These are phyloP conservation scores for Stagonosporopsis rhizophila DNA, from an alignment of 2,329 filamentous ascomycete genomes.

Conservation along the genomic window DNA sequence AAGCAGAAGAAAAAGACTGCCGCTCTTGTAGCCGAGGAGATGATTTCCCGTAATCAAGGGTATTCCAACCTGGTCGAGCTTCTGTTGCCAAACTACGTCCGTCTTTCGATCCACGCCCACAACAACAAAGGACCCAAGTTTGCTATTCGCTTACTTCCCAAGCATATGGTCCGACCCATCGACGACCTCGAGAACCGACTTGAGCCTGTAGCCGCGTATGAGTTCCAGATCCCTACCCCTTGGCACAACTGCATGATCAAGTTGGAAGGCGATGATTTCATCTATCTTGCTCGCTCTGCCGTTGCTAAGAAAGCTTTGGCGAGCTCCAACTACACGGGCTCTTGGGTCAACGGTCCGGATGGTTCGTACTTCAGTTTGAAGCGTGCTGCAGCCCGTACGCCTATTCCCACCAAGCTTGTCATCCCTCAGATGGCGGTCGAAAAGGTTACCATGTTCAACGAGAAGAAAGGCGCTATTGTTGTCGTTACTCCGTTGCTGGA, in stretches of 20 bases:
- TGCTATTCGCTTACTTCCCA: constrained; percentile 51
- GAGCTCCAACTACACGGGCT: constrained; percentile 30
- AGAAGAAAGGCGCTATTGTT: constrained; percentile 31
- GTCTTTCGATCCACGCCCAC: constrained; percentile 59
- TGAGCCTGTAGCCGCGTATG: constrained; percentile 35
- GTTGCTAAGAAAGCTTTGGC: constrained; percentile 35
- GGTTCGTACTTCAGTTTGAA: constrained; percentile 38
- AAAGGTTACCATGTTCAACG: constrained; percentile 31
- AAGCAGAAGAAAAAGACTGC: constrained; percentile 48
- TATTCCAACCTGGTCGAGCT: constrained; percentile 59
- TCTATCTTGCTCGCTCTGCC: constrained; percentile 38
- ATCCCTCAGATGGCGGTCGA: constrained; percentile 24
- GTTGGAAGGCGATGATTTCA: constrained; percentile 38
- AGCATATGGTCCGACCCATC: constrained; percentile 40
- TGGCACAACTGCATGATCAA: constrained; percentile 55
- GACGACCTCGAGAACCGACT: constrained; percentile 41
- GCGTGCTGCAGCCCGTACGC: constrained; percentile 20
- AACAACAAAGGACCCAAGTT: constrained; percentile 54
- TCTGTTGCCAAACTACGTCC: constrained; percentile 55
- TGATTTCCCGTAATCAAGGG: constrained; percentile 55
- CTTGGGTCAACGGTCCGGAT: constrained; percentile 36
- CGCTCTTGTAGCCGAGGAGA: constrained; percentile 46
- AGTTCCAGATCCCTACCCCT: constrained; percentile 51
- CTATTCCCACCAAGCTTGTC: constrained; percentile 15
- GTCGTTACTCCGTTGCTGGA: constrained; percentile 32